Base-by-base conservation (phyloP, 768 basidiomycete genomes). In the Termitomyces sp. region DNA sequence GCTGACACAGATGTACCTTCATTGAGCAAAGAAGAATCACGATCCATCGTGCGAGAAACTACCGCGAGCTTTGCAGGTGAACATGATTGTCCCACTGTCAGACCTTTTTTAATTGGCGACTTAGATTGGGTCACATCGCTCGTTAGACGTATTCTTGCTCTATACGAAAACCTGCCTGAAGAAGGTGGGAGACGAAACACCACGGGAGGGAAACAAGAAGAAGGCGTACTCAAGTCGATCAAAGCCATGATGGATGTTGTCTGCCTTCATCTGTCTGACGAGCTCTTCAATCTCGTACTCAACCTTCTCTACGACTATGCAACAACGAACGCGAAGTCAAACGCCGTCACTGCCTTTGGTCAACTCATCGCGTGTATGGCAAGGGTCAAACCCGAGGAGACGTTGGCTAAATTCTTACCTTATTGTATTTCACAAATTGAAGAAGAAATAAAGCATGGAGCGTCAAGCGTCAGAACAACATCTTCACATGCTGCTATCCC, bases 141-240 rank as follows among this genome's bases (percentile, higher is more conserved):
- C 32, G 86, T 93, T 65, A 78, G 89, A 16, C 83, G 91, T 10
- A 83, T 93, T 52, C 76, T 93, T 53, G 83, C 90, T 1, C 73
- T 98, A 20, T 95, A 89, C 66, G 92, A 94, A 73, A 95, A 96
- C 67, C 75, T 98, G 5, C 95, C 95, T 0, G 96, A 98, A 69
- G 95, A 96, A 72, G 94, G 92, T 11, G 96, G 96, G 5, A 85
- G 84, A 73, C 84, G 80, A 72, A 90, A 90, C 60, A 87, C 81
- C 36, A 92, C 92, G 2, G 91, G 91, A 24, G 91, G 91, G n/a
- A 90, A 90, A 68, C 81, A 78, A 72, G 90, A 88, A 75, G 88
- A 93, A 63, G 77, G 71, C 40, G 86, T 91, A 26, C 78, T 92
- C 54, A 90, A 87, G 67, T 82, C 89, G 20, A 81, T 92, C 69